Base-by-base conservation (phyloP, 2,329 filamentous ascomycete species). In the Westerdykella aurantiaca region DNA sequence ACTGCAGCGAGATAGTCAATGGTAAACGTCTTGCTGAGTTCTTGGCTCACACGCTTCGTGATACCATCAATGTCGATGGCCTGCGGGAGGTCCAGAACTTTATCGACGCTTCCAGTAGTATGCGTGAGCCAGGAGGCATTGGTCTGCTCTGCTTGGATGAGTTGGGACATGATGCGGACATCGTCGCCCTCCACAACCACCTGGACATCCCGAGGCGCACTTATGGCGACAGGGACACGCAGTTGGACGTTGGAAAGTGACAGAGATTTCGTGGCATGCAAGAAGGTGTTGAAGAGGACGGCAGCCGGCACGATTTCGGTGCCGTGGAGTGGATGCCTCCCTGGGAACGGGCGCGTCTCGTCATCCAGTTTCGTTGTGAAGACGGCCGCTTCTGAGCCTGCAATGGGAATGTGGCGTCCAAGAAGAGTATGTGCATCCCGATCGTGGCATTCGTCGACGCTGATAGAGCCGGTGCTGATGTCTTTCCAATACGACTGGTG, bases 261-360 rank as follows among this genome's bases (percentile, higher is more conserved):
- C 1, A 46, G 46, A 6, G 50, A 58, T 4, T 57, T 50, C 2
- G 65, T 67, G 1, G 63, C 69, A 17, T 63, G 51, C 12, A 62
- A 41, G 40, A 72, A 70, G 1, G 67, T 72, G 47, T 72, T 72
- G 37, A 72, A 53, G 18, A 69, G 56, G 2, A 65, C 64, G 2
- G 68, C 70, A 2, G 69, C 71, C 2, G 71, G 71, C 5, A 72
- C 57, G 31, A 73, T 72, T 45, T 73, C 69, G 1, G 68, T 68
- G 5, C 67, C 69, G 35, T 67, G 58, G 1, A 73, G 53, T 6
- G 63, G 68, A 49, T 73, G 69, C 14, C 44, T 61, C 2, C 67
- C 57, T 3, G 70, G 70, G 50, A 72, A 72, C 0, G 70, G 70
- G 42, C 70, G 72, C 0, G 48, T 62, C 12, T 60, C 56, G 5